These are phyloP conservation scores for Ophiocordyceps australis DNA, from an alignment of 2,329 filamentous ascomycete species.

Conservation along the genomic window DNA sequence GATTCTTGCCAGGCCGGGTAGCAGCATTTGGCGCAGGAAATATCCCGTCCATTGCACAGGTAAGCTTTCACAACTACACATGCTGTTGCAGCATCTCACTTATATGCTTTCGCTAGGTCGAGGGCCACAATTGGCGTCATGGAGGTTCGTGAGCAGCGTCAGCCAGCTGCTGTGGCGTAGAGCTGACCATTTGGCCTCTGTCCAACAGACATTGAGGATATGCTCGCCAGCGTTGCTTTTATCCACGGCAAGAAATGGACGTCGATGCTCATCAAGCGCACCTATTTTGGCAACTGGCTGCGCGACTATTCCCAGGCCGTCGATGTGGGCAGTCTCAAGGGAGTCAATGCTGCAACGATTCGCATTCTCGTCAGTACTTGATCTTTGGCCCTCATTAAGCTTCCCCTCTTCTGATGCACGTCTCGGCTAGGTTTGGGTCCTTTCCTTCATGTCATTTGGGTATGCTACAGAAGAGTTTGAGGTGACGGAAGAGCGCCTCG, in stretches of 20 bases:
- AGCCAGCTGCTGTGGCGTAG: neutral
- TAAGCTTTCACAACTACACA: slow-evolving; percentile 5
- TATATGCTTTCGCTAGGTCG: slow-evolving; percentile 24
- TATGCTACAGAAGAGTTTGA: slow-evolving; percentile 80
- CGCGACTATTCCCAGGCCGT: slow-evolving; percentile 74
- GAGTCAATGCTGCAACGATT: slow-evolving; percentile 61
- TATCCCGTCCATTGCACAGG: slow-evolving; percentile 44
- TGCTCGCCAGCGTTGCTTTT: slow-evolving; percentile 60
- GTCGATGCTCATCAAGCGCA: slow-evolving; percentile 56
- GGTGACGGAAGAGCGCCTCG: slow-evolving; percentile 62
- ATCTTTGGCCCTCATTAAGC: neutral
- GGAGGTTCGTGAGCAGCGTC: slow-evolving; percentile 25
- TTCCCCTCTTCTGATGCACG: no score
- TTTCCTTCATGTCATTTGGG: slow-evolving; percentile 66
- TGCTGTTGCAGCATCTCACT: neutral
- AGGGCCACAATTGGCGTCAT: slow-evolving; percentile 54
- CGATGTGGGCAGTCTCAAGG: slow-evolving; percentile 64
- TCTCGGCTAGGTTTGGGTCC: slow-evolving; percentile 60
- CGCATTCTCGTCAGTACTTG: slow-evolving; percentile 39
- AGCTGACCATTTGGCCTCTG: slow-evolving; percentile 1
- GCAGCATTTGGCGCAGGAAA: slow-evolving; percentile 53
- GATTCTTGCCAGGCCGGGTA: slow-evolving; percentile 36
- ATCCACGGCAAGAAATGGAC: slow-evolving; percentile 75
- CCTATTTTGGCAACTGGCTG: slow-evolving; percentile 78
- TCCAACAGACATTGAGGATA: slow-evolving; percentile 54